Evolutionary conservation across 768 basidiomycete genomes (phyloP).

Genomic region (Psilocybe sp.): DNA sequence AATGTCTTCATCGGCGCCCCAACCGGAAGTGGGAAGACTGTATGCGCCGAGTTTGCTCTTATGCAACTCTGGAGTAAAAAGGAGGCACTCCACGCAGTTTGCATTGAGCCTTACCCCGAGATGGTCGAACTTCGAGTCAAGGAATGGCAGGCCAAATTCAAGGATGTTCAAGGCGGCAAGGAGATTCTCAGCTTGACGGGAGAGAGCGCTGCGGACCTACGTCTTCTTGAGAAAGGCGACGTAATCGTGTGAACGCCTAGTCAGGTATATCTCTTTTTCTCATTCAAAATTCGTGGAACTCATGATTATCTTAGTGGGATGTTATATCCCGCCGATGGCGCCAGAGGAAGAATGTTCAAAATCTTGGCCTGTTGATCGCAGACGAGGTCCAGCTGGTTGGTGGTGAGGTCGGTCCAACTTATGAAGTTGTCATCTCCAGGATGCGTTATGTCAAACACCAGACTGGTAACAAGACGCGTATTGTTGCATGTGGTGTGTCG

Average conservation of each 20-base stretch:
- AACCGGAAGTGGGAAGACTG: constrained; percentile 95
- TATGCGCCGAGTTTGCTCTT: constrained; percentile 95
- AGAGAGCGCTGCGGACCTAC: constrained; percentile 89
- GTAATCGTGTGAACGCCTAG: constrained; percentile 91
- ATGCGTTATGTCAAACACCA: constrained; percentile 96
- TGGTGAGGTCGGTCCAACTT: constrained; percentile 92
- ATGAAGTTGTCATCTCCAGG: constrained; percentile 95
- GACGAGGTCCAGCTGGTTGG: constrained; percentile 96
- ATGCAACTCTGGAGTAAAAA: constrained; percentile 92
- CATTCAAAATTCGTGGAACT: constrained; percentile 3
- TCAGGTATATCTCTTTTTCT: constrained; percentile 53
- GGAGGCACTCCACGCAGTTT: constrained; percentile 82
- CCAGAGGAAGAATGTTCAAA: constrained; percentile 95
- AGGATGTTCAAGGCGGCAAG: constrained; percentile 82
- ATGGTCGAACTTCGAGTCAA: constrained; percentile 90
- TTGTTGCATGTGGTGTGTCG: constrained; percentile 93
- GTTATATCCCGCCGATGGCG: constrained; percentile 93
- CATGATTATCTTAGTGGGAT: constrained; percentile 70
- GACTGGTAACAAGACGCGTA: constrained; percentile 87
- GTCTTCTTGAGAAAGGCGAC: constrained; percentile 87
- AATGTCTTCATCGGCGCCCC: constrained; percentile 97
- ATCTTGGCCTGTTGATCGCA: constrained; percentile 87
- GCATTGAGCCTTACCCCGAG: constrained; percentile 95
- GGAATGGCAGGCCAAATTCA: constrained; percentile 90
- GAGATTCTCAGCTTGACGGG: constrained; percentile 93